phyloP scores from a whole-genome alignment of 2,329 filamentous ascomycete genomes.

The Alternaria ethzedia region DNA sequence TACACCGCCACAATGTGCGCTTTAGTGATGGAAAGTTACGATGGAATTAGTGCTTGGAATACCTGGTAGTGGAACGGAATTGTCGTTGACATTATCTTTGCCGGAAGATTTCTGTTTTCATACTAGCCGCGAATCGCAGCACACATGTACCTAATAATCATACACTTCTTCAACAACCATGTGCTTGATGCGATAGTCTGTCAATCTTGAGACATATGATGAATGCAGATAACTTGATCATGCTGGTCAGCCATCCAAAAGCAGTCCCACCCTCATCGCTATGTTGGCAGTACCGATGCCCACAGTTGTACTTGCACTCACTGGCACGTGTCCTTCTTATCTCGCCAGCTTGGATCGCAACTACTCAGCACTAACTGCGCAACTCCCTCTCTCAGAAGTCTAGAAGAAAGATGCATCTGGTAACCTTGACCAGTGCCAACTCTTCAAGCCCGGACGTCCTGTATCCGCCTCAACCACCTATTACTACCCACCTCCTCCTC shows the following conservation, averaged over 20 bases:
- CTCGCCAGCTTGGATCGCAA: not conserved
- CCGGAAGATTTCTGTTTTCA: not conserved
- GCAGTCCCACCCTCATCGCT: not conserved
- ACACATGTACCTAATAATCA: not conserved
- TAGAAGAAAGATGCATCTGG: not conserved
- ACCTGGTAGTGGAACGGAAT: not conserved
- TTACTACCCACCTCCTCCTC: not conserved
- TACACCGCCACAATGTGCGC: not conserved
- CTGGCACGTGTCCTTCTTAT: not conserved
- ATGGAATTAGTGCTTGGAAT: not conserved
- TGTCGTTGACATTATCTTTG: not conserved
- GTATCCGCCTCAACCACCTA: not conserved
- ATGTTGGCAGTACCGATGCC: not conserved
- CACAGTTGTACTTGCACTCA: not conserved
- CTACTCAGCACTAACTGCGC: not conserved
- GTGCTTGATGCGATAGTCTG: not conserved
- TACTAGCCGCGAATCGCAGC: not conserved
- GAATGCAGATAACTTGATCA: not conserved
- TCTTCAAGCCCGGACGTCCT: not conserved
- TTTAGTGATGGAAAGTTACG: not conserved
- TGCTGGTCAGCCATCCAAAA: not conserved
- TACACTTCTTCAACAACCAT: not conserved
- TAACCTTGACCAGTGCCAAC: not conserved
- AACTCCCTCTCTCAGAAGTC: not conserved
- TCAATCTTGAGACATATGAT: not conserved